phyloP scores from a whole-genome alignment of 441 rosid species.

The Manihot esculenta region DNA sequence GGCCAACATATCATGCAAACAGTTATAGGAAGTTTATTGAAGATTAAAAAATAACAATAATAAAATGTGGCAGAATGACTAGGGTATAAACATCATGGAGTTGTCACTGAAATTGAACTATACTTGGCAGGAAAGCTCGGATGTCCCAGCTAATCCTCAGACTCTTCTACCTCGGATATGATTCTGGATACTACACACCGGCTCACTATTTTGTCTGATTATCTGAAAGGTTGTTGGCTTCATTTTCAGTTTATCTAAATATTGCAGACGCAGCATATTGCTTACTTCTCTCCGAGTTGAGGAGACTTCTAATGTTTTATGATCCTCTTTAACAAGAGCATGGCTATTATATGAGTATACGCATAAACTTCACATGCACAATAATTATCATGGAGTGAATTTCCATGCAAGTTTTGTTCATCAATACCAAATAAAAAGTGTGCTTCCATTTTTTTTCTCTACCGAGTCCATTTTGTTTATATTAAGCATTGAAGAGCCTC shows the following conservation, averaged over 20 bases:
- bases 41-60: background rate
- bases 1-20: background rate
- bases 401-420: background rate
- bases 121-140: constrained; percentile 53
- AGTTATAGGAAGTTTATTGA: background rate
- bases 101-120: constrained; percentile 7
- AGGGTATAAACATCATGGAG: background rate
- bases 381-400: background rate
- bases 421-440: background rate
- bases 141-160: constrained; percentile 48
- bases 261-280: background rate
- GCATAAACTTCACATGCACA: background rate
- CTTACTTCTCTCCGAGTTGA: background rate
- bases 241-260: background rate
- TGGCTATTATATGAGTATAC: background rate
- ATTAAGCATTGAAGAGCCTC: no score
- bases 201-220: constrained; percentile 4
- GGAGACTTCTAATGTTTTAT: background rate
- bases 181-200: background rate
- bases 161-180: constrained; percentile 51
- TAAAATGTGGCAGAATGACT: background rate
- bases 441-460: background rate
- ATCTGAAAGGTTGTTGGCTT: background rate
- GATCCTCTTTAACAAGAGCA: background rate
- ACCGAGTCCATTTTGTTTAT: no score